Evolutionary conservation across 768 basidiomycete species (phyloP).

Genomic region (Pisolithus tinctorius): DNA sequence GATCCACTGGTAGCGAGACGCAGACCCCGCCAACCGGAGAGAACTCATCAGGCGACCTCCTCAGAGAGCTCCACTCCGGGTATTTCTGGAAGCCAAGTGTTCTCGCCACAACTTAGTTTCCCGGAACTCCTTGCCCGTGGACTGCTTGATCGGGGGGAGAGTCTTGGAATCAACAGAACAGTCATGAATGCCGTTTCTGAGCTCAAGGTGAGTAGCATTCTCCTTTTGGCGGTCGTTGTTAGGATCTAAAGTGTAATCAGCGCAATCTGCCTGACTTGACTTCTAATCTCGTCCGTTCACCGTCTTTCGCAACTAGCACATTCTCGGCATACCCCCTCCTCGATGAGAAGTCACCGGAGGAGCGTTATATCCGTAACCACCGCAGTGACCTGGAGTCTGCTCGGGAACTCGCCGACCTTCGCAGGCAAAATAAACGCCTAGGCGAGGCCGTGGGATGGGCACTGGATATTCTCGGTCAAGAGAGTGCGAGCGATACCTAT

Average conservation of each 20-base stretch:
- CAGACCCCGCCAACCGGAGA: constrained; percentile 27
- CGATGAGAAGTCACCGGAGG: constrained; percentile 50
- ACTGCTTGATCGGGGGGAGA: constrained; percentile 69
- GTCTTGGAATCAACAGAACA: constrained; percentile 77
- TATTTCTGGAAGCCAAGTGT: constrained; percentile 24
- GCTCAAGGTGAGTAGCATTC: constrained; percentile 47
- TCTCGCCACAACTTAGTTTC: constrained; percentile 44
- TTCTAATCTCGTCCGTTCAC: constrained; percentile 55
- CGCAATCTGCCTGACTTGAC: constrained; percentile 84
- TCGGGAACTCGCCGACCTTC: constrained; percentile 49
- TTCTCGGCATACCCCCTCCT: constrained; percentile 53
- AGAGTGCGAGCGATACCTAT: constrained; percentile 35
- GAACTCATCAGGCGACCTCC: constrained; percentile 21
- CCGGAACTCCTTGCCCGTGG: constrained; percentile 71
- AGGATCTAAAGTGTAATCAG: constrained; percentile 31
- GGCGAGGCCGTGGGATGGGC: constrained; percentile 71
- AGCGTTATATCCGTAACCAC: constrained; percentile 65
- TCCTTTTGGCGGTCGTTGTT: not conserved
- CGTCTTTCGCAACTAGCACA: constrained; percentile 29
- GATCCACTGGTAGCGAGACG: constrained; percentile 36
- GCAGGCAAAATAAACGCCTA: constrained; percentile 52
- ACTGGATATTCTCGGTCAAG: constrained; percentile 60
- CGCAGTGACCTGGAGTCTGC: constrained; percentile 66
- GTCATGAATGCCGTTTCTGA: constrained; percentile 76
- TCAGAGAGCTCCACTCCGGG: constrained; percentile 13